Percentiles rank a stretch among this genome's conserved stretches.
These are phyloP conservation scores for Nidularia sp. DNA, from an alignment of 768 basidiomycete genomes.

Conservation along the genomic window DNA sequence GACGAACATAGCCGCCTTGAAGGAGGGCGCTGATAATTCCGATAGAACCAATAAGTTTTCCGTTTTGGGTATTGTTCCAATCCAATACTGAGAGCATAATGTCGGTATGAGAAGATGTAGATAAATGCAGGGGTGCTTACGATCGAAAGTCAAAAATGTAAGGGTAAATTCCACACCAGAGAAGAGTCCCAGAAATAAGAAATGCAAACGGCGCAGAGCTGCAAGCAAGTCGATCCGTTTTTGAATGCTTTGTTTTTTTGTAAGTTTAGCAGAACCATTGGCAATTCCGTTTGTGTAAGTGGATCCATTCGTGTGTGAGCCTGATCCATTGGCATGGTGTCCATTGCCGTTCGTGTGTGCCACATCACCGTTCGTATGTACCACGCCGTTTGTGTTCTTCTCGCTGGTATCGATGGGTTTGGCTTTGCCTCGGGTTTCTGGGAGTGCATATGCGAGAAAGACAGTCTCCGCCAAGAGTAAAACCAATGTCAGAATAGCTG, in stretches of 20 bases:
- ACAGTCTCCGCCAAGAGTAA: slow-evolving; percentile 77
- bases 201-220: slow-evolving; percentile 66
- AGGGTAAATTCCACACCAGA: slow-evolving; percentile 97
- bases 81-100: slow-evolving; percentile 58
- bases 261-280: slow-evolving; percentile 20
- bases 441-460: slow-evolving; percentile 71
- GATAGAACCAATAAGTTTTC: slow-evolving; percentile 79
- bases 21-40: slow-evolving; percentile 87
- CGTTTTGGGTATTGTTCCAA: slow-evolving; percentile 88
- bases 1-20: slow-evolving; percentile 93
- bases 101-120: neutral
- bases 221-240: slow-evolving; percentile 56
- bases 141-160: slow-evolving; percentile 89
- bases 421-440: slow-evolving; percentile 74
- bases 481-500: slow-evolving; percentile 79
- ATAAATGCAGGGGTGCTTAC: slow-evolving; percentile 38
- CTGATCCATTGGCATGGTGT: slow-evolving; percentile 10
- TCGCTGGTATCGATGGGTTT: slow-evolving; percentile 10
- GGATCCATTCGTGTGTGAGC: slow-evolving; percentile 8
- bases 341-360: slow-evolving; percentile 9
- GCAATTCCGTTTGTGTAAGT: slow-evolving; percentile 5
- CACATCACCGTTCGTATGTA: slow-evolving; percentile 1
- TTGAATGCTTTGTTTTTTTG: slow-evolving; percentile 27
- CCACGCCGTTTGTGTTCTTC: neutral
- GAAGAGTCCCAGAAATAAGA: slow-evolving; percentile 85